A percentile compares a stretch with the other conserved stretches of the same genome.
Conservation (phyloP, 2,329 filamentous ascomycete genomes). For the Pseudogymnoascus sp. region DNA sequence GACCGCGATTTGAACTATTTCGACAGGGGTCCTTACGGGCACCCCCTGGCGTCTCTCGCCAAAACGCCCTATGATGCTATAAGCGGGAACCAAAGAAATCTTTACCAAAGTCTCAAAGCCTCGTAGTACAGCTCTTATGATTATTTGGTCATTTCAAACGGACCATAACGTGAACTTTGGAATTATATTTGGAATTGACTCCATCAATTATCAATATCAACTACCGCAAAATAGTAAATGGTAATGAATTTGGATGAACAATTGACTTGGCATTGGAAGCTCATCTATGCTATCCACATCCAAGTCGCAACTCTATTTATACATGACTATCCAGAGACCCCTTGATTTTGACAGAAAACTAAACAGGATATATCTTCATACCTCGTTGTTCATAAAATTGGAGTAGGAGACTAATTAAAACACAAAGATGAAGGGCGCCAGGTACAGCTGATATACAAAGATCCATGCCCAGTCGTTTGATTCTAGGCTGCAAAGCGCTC, state of each 20-base stretch:
- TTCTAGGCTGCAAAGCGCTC: neutral
- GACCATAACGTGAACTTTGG: neutral
- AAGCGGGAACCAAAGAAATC: slow-evolving; percentile 7
- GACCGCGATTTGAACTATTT: slow-evolving; percentile 11
- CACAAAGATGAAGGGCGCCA: slow-evolving; percentile 15
- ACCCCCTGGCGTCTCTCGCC: slow-evolving; percentile 1
- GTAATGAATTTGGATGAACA: neutral
- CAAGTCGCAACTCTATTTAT: slow-evolving; percentile 8
- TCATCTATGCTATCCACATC: slow-evolving; percentile 2
- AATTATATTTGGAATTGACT: neutral
- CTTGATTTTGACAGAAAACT: slow-evolving; percentile 4
- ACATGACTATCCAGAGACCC: slow-evolving; percentile 6
- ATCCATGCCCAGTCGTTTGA: slow-evolving; percentile 12
- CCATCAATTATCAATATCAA: neutral
- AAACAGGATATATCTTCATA: slow-evolving; percentile 9
- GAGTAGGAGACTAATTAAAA: slow-evolving; percentile 16
- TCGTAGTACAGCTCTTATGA: neutral
- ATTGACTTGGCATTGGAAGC: slow-evolving; percentile 1
- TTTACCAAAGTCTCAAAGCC: neutral
- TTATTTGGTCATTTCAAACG: neutral
- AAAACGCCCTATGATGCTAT: slow-evolving; percentile 7
- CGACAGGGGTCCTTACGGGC: slow-evolving; percentile 4
- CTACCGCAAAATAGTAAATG: neutral
- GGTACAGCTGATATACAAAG: slow-evolving; percentile 24
- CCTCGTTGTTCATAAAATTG: slow-evolving; percentile 7